phyloP scores from a whole-genome alignment of 345 rosid genomes.

The Citrus sinensis region DVS_A1.0 CM039169.1:31950501-31951000 shows the following conservation, averaged over 20 bases:
- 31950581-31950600: background rate
- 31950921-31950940: background rate
- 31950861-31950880: background rate
- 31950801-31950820: background rate
- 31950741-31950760: background rate
- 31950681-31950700: background rate
- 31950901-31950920: background rate
- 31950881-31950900: background rate
- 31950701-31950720: background rate
- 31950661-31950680: background rate
- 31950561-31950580: background rate
- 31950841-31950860: background rate
- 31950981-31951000: background rate
- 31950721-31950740: background rate
- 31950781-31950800: background rate
- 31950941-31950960: background rate
- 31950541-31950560: background rate
- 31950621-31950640: background rate
- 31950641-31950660: constrained; percentile 1
- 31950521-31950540: background rate
- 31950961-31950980: background rate
- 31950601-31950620: background rate
- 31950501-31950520: constrained; percentile 15
- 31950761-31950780: background rate
- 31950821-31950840: background rate